Percentiles rank a stretch among this genome's conserved stretches.
Evolutionary conservation across 768 basidiomycete genomes (phyloP).

Genomic region (Wakefieldia striispora): DNA sequence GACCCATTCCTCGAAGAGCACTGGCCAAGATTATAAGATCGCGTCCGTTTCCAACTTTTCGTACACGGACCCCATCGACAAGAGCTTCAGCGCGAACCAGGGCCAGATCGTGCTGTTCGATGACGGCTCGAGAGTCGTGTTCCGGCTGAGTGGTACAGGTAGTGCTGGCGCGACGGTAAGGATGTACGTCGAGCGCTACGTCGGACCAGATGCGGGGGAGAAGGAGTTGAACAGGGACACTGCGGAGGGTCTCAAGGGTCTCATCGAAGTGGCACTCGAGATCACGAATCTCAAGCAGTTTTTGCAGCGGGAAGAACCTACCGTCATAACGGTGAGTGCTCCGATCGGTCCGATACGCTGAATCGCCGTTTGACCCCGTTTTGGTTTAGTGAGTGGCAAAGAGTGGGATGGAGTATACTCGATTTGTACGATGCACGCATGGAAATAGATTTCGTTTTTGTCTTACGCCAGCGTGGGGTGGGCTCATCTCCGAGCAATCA

Average conservation of each 20-base stretch:
- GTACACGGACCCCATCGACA: constrained; percentile 98
- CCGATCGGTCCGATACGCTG: not conserved
- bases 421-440: constrained; percentile 15
- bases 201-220: constrained; percentile 64
- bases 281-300: constrained; percentile 83
- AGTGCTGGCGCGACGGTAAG: constrained; percentile 95
- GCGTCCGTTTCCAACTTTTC: constrained; percentile 81
- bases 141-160: constrained; percentile 94
- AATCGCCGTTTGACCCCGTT: constrained; percentile 2
- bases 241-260: constrained; percentile 86
- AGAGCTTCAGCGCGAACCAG: constrained; percentile 90
- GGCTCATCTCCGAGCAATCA: constrained; percentile 10
- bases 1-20: constrained; percentile 63
- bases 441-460: constrained; percentile 11
- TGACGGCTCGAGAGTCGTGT: constrained; percentile 93
- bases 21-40: constrained; percentile 72
- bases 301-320: constrained; percentile 85
- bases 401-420: not conserved
- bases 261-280: constrained; percentile 92
- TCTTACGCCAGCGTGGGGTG: not conserved
- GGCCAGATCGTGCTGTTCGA: constrained; percentile 90
- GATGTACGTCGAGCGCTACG: constrained; percentile 94
- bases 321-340: constrained; percentile 85
- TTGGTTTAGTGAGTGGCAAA: constrained; percentile 15
- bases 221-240: constrained; percentile 72